Evolutionary conservation across 1,139 yeast genomes (phyloP).

Genomic region (Arxiozyma slooffiae): DNA sequence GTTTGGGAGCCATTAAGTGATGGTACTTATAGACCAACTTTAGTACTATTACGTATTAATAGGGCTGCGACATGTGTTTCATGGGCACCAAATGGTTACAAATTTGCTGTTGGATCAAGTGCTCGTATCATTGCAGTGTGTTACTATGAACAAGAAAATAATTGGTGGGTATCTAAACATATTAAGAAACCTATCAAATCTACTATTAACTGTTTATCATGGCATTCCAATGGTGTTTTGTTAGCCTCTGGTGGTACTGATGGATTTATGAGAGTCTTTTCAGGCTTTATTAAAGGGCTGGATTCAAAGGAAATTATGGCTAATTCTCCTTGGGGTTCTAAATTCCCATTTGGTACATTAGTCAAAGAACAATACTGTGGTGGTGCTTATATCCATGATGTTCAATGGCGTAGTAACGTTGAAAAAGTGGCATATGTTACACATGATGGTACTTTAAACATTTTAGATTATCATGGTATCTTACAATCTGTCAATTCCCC

Average conservation of each 20-base stretch:
- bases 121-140: slow-evolving; percentile 93
- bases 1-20: slow-evolving; percentile 79
- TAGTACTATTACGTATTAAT: slow-evolving; percentile 83
- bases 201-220: slow-evolving; percentile 71
- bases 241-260: slow-evolving; percentile 91
- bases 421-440: slow-evolving; percentile 69
- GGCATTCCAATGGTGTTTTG: slow-evolving; percentile 93
- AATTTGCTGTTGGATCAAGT: slow-evolving; percentile 95
- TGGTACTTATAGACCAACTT: slow-evolving; percentile 70
- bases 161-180: slow-evolving; percentile 99
- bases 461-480: slow-evolving; percentile 36
- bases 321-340: slow-evolving; percentile 84
- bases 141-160: slow-evolving; percentile 90
- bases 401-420: slow-evolving; percentile 74
- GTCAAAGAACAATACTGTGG: slow-evolving; percentile 81
- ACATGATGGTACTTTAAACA: slow-evolving; percentile 66
- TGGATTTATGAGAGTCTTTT: slow-evolving; percentile 87
- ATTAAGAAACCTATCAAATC: slow-evolving; percentile 87
- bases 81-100: slow-evolving; percentile 89
- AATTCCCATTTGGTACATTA: slow-evolving; percentile 89
- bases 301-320: slow-evolving; percentile 64
- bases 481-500: slow-evolving; percentile 68
- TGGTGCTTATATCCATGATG: slow-evolving; percentile 82
- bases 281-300: slow-evolving; percentile 84
- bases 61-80: slow-evolving; percentile 89